Conservation (phyloP, 148 eudicot species). For the Arbutus unedo region DNA sequence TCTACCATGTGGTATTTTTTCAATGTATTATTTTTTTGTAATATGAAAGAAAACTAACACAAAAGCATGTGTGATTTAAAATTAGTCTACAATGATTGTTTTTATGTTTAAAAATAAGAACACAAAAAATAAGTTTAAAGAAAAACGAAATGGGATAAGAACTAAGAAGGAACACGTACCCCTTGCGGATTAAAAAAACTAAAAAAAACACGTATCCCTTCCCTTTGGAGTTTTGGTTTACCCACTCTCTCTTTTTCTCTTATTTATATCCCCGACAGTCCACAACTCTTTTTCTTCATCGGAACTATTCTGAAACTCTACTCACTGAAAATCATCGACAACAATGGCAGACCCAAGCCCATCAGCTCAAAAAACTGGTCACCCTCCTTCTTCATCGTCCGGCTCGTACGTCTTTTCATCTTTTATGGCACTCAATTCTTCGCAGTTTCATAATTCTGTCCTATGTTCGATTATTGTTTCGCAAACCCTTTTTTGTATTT, state of each 20-base stretch:
- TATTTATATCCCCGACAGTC: neutral
- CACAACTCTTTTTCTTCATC: neutral
- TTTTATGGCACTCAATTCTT: neutral
- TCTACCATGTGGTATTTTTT: too few species aligned
- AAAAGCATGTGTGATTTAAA: too few species aligned
- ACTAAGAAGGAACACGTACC: too few species aligned
- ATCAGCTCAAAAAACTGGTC: neutral
- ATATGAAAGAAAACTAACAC: too few species aligned
- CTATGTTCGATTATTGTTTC: neutral
- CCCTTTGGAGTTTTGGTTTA: neutral
- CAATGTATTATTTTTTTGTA: too few species aligned
- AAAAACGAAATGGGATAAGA: too few species aligned
- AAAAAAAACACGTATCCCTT: neutral
- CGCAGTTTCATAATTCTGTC: neutral
- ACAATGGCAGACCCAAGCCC: constrained; percentile 12
- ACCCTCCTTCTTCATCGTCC: neutral
- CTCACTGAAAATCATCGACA: neutral
- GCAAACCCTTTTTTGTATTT: neutral
- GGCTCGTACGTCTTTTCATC: neutral
- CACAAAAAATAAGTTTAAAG: too few species aligned
- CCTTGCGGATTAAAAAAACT: too few species aligned
- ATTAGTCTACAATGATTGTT: too few species aligned
- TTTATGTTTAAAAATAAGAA: too few species aligned
- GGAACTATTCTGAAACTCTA: neutral
- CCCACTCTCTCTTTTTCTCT: neutral